phyloP scores from a whole-genome alignment of 169 alveolate genomes.

The Eimeria brunetti region DNA sequence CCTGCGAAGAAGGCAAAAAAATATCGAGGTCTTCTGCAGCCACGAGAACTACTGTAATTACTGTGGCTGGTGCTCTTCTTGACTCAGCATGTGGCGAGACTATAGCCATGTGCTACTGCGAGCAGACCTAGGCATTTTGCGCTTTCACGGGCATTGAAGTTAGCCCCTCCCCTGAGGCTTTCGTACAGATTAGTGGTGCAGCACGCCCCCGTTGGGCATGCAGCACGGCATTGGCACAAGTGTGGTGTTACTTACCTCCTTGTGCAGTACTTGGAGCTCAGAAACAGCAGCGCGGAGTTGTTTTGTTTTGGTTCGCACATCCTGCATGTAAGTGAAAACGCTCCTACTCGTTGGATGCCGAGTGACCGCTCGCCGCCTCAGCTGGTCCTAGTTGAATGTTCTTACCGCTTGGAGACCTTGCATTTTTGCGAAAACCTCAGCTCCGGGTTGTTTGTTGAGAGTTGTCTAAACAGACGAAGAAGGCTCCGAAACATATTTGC shows the following conservation, averaged over 20 bases:
- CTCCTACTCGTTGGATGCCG: background rate
- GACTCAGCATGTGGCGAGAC: background rate
- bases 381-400: background rate
- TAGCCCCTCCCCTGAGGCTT: background rate
- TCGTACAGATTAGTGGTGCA: background rate
- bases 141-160: background rate
- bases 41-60: background rate
- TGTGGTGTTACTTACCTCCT: constrained; percentile 82
- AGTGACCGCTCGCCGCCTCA: background rate
- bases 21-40: background rate
- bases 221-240: background rate
- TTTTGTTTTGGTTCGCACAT: constrained; percentile 91
- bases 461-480: constrained; percentile 2
- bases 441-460: constrained; percentile 41
- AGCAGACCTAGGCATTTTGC: background rate
- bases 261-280: constrained; percentile 91
- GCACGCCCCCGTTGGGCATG: background rate
- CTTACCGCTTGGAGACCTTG: constrained; percentile 32
- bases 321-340: constrained; percentile 80
- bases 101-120: background rate
- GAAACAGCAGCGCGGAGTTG: constrained; percentile 90
- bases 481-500: background rate
- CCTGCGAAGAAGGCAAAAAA: constrained; percentile 84
- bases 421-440: constrained; percentile 31
- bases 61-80: background rate